Base-by-base conservation (phyloP, 257 asterid species). In the Cordia subcordata region DNA sequence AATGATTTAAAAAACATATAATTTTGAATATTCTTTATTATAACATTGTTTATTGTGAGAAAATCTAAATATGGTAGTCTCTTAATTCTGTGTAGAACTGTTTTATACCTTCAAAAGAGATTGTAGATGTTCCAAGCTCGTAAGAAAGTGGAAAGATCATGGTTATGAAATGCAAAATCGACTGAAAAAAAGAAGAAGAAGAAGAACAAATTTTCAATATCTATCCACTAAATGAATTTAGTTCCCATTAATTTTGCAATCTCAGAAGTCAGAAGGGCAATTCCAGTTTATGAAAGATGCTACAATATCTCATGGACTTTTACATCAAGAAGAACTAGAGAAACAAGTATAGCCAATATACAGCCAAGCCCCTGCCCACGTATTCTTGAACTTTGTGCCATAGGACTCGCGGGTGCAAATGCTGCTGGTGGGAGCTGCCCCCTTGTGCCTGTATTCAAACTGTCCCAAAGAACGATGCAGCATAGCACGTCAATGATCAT, bases 391-490 rank as follows among this genome's bases (percentile, higher is more conserved):
- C 79, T 50, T 58, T 38, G 51, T 0, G 85, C 70, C 13, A 67
- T 51, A 8, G 77, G 85, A 13, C 75, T 75, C 0, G 77, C 71
- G 0, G 95, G 95, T 57, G 88, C 90, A 18, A 65, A 57, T 5
- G 95, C 87, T 5, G 95, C 73, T 17, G 91, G 65, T 16, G 85
- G 77, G 62, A 77, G 68, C 37, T 61, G 16, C 17, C 73, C 42
- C 1, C 84, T 66, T 8, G 40, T 23, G 40, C 72, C 76, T 44
- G 83, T 63, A 63, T 69, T 82, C 59, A 65, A 78, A 74, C 96
- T 89, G 94, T 55, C 8, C 60, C 71, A 1, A 57, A 54, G 15
- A 55, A 59, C 6, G 18, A 55, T 47, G 32, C 12, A 35, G 35
- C 19, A 37, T 14, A 35, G 35, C 19, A 13, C 10, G 47, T 42